Evolutionary conservation across 2,329 filamentous ascomycete genomes (phyloP), one percentile per base, ranked within the genome.

Genomic region (Venturia asperata): DNA sequence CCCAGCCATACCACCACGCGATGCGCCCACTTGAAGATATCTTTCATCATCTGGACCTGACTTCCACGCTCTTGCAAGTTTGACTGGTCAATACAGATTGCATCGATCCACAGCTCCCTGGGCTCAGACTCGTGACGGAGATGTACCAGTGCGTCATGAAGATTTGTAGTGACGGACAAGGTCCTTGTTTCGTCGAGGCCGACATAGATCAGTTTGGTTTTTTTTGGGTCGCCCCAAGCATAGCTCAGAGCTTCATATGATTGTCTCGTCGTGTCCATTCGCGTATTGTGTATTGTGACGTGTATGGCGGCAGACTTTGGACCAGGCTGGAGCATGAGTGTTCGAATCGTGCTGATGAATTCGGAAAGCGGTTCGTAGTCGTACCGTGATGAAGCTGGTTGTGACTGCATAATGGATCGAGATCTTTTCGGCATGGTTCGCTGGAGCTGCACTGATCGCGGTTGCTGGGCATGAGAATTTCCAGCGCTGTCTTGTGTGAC

Each of bases 41-140:
- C 3, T 6, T 47, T 30, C 62, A 60, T 64, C 27, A 9, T 55
- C 19, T 42, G n/a, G 15, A 64, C 62, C 37, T 64, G 62, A 24
- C 9, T 34, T 17, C 47, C 49, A 45, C 62, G 62, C 49, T 64
- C 62, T 56, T 64, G 6, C 30, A 64, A 21, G 41, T 64, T 64
- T 24, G n/a, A 52, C 37, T 65, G 64, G 30, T 65, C 64, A 2
- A 65, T 62, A 49, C 64, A 65, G 10, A 65, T 62, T 37, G 55
- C 64, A 56, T 65, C 64, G 13, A 62, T 52, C 64, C 64, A 65
- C 21, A 65, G 34, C n/a, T 13, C 10, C 17, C 56, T 5, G 10
- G 52, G 15, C 21, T 41, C 21, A 24, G 11, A 13, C 24, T 17
- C 15, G 56, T 10, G 9, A 21, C 64, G 55, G 19, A 65, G 52